Conservation (phyloP, 2,329 filamentous ascomycete species). For the Stachybotrys chlorohalonatus region DNA sequence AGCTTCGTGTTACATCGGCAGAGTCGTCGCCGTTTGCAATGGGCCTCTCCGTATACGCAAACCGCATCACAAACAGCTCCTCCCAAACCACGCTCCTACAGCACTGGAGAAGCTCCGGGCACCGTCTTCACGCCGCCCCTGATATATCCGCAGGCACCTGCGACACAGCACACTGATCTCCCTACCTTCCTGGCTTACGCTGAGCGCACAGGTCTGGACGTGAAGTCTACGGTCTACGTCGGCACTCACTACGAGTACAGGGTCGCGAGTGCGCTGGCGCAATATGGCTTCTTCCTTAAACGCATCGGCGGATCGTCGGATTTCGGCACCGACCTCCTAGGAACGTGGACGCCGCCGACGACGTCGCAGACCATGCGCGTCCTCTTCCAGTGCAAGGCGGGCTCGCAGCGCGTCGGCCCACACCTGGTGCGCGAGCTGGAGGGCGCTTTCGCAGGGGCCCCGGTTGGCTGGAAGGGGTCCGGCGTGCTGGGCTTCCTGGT, state of each 20-base stretch:
- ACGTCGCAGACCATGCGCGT: conserved; percentile 30
- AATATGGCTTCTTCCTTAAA: conserved; percentile 54
- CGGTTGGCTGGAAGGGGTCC: conserved; percentile 58
- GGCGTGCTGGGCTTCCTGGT: conserved; percentile 65
- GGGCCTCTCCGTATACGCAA: not conserved
- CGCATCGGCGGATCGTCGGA: conserved; percentile 60
- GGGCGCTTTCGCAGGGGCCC: conserved; percentile 67
- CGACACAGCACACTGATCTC: conserved; percentile 51
- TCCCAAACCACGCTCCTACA: conserved; percentile 4
- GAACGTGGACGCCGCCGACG: conserved; percentile 52
- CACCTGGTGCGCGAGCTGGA: conserved; percentile 64
- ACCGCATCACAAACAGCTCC: not conserved
- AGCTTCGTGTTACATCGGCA: not conserved
- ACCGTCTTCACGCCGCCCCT: conserved; percentile 4
- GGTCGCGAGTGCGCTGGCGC: conserved; percentile 43
- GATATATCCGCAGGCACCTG: conserved; percentile 35
- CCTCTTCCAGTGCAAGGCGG: conserved; percentile 62
- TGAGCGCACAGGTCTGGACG: conserved; percentile 42
- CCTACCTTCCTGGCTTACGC: conserved; percentile 58
- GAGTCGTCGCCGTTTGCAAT: not conserved
- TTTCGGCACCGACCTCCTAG: conserved; percentile 65
- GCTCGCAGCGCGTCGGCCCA: conserved; percentile 43
- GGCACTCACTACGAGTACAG: conserved; percentile 75
- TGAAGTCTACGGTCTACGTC: conserved; percentile 50
- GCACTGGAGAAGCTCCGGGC: conserved; percentile 2